Evolutionary conservation across 257 asterid genomes (phyloP), one percentile per base, ranked within the genome.

Genomic region (Rauvolfia tetraphylla): DNA sequence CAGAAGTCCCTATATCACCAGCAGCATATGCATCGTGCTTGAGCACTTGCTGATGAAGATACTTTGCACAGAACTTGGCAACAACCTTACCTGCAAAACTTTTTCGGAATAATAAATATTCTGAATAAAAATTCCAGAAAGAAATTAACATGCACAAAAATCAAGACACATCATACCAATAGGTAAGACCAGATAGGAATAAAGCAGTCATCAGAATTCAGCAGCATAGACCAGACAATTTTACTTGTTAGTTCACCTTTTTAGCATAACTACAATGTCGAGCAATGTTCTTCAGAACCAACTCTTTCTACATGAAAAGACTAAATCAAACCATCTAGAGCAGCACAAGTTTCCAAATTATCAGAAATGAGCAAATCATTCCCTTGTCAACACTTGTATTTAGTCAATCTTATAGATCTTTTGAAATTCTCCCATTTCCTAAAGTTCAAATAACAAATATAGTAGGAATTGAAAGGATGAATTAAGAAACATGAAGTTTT

Each of bases 21-120:
- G 89, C 82, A 18, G 73, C 79, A 82, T 95, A 95, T 68, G 98
- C 89, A 85, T 95, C 98, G 75, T 92, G 90, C 86, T 90, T 92
- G 82, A 92, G 92, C 85, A 95, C 92, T 87, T 92, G 97, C 71
- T 89, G 97, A 82, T 95, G 98, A 83, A 95, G 98, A 83, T 79
- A 92, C 88, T 95, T 95, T 48, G 98, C 98, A 83, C 97, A 95
- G 86, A 95, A 95, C 84, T 95, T 95, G 82, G 99, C 95, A 36
- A 95, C 99, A 72, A 92, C 99, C 85, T 92, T 95, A 66, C 99
- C 98, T 95, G 92, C 71, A 83, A 82, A 53, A 58, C 39, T 66
- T 66, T 49, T 76, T 51, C 5, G 63, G 48, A 79, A 73, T 70
- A 46, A 68, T 62, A 58, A 73, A 34, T 62, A 78, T 81, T 74